Conservation (phyloP, 163 green algal genomes). For the Chlorella variabilis region DNA sequence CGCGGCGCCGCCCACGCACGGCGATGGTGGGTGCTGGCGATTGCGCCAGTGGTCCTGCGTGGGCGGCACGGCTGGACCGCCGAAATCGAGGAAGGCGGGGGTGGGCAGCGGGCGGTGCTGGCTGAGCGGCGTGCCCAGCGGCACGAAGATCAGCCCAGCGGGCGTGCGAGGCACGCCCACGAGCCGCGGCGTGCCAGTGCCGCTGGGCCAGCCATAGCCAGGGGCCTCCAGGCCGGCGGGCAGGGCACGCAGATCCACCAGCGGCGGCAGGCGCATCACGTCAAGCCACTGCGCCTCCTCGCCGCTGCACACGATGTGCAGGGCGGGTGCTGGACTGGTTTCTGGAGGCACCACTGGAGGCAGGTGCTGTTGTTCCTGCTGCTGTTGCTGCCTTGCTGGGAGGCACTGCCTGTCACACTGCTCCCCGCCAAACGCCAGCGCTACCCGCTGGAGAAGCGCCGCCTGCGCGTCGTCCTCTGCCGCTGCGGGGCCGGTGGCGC, state of each 20-base stretch:
- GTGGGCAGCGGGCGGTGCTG: not conserved
- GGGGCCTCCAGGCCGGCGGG: not conserved
- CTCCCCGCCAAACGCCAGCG: not conserved
- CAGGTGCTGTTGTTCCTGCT: too few relatives aligned
- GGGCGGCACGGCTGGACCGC: not conserved
- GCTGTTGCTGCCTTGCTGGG: not conserved
- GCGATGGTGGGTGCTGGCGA: not conserved
- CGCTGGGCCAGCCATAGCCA: not conserved
- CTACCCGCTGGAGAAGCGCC: not conserved
- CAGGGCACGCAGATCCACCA: constrained; percentile 1
- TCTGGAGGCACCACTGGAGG: too few relatives aligned
- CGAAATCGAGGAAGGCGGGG: constrained; percentile 8
- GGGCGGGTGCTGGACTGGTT: not conserved
- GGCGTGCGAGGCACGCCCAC: not conserved
- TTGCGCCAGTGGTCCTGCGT: not conserved
- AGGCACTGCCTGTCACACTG: not conserved
- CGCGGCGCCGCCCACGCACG: too few relatives aligned
- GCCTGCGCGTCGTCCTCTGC: not conserved
- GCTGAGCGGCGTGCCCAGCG: not conserved
- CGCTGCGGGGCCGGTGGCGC: too few relatives aligned
- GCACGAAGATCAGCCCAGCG: not conserved
- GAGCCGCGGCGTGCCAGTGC: not conserved
- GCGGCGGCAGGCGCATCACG: not conserved
- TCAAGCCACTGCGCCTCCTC: constrained; percentile 7
- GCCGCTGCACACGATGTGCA: not conserved